Conservation (phyloP, 1,284 basidiomycete species). For the Apiotrichum brassicae region DNA sequence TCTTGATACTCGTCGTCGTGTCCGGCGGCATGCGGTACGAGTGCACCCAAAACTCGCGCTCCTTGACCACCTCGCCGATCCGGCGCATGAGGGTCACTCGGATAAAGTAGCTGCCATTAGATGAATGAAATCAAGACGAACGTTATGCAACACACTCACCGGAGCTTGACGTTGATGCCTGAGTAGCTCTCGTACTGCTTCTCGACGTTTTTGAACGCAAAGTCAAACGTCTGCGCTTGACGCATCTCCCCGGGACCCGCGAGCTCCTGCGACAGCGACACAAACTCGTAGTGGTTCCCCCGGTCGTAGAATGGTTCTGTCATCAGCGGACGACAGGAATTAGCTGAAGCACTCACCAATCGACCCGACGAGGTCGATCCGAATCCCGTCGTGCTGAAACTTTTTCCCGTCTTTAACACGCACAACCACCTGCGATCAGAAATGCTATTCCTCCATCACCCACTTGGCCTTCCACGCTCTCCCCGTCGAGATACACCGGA, state of each 20-base stretch:
- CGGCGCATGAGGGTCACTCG: constrained; percentile 83
- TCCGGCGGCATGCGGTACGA: constrained; percentile 98
- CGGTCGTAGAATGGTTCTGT: constrained; percentile 77
- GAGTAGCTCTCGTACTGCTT: constrained; percentile 98
- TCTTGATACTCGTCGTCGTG: constrained; percentile 95
- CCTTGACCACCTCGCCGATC: constrained; percentile 87
- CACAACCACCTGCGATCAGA: constrained; percentile 76
- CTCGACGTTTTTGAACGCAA: constrained; percentile 98
- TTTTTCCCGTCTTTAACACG: constrained; percentile 92
- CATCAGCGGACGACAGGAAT: too few relatives aligned
- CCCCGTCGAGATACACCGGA: constrained; percentile 94
- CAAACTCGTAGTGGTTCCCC: constrained; percentile 95
- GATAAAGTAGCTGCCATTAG: constrained; percentile 72
- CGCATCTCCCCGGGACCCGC: constrained; percentile 91
- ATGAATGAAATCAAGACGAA: neutral
- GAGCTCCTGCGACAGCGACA: constrained; percentile 89
- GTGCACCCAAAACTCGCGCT: constrained; percentile 95
- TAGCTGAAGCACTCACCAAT: constrained; percentile 61
- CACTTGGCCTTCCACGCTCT: constrained; percentile 79
- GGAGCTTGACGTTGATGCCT: constrained; percentile 94
- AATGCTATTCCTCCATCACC: too few relatives aligned
- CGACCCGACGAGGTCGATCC: constrained; percentile 93
- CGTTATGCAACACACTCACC: constrained; percentile 58
- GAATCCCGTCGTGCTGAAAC: constrained; percentile 91
- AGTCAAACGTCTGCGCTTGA: constrained; percentile 89